Evolutionary conservation across 2,329 filamentous ascomycete species (phyloP).

Genomic region (Immersiporthe knoxdaviesiana): DNA sequence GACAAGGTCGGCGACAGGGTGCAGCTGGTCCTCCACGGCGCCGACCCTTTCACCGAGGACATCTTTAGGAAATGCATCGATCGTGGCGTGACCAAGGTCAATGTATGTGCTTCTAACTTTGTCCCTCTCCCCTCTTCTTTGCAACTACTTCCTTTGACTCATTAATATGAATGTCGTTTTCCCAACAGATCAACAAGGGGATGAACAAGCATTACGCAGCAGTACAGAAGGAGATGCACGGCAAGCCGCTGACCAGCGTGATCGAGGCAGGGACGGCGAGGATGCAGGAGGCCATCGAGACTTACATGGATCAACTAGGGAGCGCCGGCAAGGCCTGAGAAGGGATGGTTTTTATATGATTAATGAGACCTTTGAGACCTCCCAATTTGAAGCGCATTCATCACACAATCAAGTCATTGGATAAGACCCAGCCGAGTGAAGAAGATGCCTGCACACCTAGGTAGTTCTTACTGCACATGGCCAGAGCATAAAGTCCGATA

Average conservation of each 20-base stretch:
- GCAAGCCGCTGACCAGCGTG: constrained; percentile 50
- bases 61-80: constrained; percentile 50
- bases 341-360: neutral
- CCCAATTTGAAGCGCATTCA: too few relatives aligned
- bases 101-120: constrained; percentile 33
- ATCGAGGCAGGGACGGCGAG: constrained; percentile 50
- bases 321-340: constrained; percentile 49
- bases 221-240: constrained; percentile 49
- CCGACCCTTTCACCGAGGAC: constrained; percentile 50
- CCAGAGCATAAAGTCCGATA: neutral
- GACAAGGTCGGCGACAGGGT: constrained; percentile 49
- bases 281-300: constrained; percentile 54
- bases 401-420: too few relatives aligned
- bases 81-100: constrained; percentile 51
- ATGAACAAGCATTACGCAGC: constrained; percentile 53
- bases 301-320: constrained; percentile 50
- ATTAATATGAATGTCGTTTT: too few relatives aligned
- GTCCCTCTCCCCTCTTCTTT: neutral
- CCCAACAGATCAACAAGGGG: constrained; percentile 54
- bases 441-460: too few relatives aligned
- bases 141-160: too few relatives aligned
- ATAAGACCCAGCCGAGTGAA: too few relatives aligned
- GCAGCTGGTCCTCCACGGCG: constrained; percentile 52
- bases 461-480: neutral
- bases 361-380: neutral